Evolutionary conservation across 345 rosid genomes (phyloP).

Genomic region (Isatis tinctoria): DNA sequence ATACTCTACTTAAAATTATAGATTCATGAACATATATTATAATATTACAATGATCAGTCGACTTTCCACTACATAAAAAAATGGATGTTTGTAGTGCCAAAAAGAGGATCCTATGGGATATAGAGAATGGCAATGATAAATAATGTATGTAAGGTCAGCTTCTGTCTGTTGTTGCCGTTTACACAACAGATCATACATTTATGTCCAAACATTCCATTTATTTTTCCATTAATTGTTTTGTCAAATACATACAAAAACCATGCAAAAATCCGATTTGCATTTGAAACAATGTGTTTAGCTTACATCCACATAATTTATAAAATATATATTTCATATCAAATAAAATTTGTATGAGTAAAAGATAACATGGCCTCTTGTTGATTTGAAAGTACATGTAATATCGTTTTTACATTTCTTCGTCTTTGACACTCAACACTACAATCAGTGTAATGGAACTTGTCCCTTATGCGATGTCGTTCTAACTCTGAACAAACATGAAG

Average conservation of each 20-base stretch:
- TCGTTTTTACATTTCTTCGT: neutral
- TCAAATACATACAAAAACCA: neutral
- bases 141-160: slow-evolving; percentile 11
- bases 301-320: too few relatives aligned
- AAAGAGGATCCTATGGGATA: neutral
- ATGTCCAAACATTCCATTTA: slow-evolving; percentile 20
- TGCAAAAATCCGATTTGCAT: neutral
- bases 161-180: slow-evolving; percentile 22
- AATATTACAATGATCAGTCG: neutral
- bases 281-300: neutral
- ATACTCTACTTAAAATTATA: neutral
- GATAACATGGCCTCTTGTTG: neutral
- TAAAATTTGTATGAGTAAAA: neutral
- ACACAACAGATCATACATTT: slow-evolving; percentile 13
- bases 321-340: too few relatives aligned
- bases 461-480: neutral
- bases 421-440: neutral
- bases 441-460: neutral
- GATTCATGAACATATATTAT: neutral
- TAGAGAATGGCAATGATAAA: neutral
- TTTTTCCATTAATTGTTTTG: slow-evolving; percentile 4
- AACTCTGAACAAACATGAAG: neutral
- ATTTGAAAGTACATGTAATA: neutral
- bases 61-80: slow-evolving; percentile 7
- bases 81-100: neutral